Base-by-base conservation (phyloP, 768 basidiomycete species). In the Lanmaoa rubissima region DNA sequence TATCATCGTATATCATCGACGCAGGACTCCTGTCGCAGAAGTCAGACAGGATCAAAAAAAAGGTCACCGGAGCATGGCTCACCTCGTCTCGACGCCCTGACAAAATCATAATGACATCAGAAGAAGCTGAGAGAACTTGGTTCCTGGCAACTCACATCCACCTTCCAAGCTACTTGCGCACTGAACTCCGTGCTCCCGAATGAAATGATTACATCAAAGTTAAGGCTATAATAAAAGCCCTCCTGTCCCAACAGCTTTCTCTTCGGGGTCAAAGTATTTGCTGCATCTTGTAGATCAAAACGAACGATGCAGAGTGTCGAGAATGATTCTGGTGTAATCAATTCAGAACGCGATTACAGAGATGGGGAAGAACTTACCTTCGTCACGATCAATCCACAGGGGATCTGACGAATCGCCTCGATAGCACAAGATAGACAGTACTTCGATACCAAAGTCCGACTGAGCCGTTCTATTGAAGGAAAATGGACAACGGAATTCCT, bases 151-250 rank as follows among this genome's bases (percentile, higher is more conserved):
- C 59, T 61, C 39, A 60, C 59, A 28, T 60, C 17, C 43, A n/a
- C 53, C 5, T 49, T 49, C 59, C 60, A 60, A 4, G 60, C 59
- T 4, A 60, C 53, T 12, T 60, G 61, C 9, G 61, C 53, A 21
- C 40, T 54, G 17, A 40, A 54, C 87, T 65, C 63, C 1, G 63
- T 62, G 26, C 28, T 24, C 43, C 63, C 63, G 9, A 65, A 64
- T 16, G 51, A 51, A 19, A 61, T 47, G 17, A 64, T 55, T 38
- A 64, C 60, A 8, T 51, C 55, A 21, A 62, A 1, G 9, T 2
- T 4, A 7, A 64, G 35, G 1, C 5, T 0, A 36, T 58, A 64
- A 48, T 53, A 65, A n/a, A 32, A 11, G 2, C 62, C 62, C 2
- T 0, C 7, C 26, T 31, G 31, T 9, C 49, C 57, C 0, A 17